Base-by-base conservation (phyloP, 225 moss, liverwort and hornwort genomes). In the Thuidium tamariscinum region DNA sequence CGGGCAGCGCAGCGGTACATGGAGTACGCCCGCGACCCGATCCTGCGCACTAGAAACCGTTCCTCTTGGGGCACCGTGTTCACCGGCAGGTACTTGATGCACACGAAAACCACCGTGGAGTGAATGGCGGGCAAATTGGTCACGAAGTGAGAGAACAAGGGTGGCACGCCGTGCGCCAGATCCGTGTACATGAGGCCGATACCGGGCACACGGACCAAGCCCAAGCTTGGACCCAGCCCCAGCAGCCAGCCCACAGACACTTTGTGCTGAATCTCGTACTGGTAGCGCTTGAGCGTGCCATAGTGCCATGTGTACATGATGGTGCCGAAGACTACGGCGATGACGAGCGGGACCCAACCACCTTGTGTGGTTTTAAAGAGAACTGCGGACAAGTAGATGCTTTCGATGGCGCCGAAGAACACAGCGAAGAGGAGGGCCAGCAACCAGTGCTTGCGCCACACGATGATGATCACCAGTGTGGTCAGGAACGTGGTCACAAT, bases 91-190 rank as follows among this genome's bases (percentile, higher is more conserved):
- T 93, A 97, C 83, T 97, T 97, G 77, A 98, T 90, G 74, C 97
- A 97, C 9, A 98, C 97, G 56, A 98, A 97, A 10, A 98, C 92
- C 21, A 98, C 88, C 18, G 92, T 91, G 48, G 95, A 93, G 81
- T 98, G 98, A 34, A 98, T 94, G 23, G 98, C 98, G 4, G 98
- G 98, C 59, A 98, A 95, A 83, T 98, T 98, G 63, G 97, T 96
- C 81, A 98, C 93, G 78, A 98, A 98, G 90, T 98, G 98, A 22
- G 98, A 98, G 82, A 98, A 97, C 39, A 98, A 81, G 41, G 98
- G 96, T 11, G 98, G 98, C 29, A 98, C 95, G 59, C 98, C 98
- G 65, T 96, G 97, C 3, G 94, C 95, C 76, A 98, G 85, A 81
- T 98, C 95, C 16, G 98, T 98, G 84, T 98, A 98, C 15, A 98